Evolutionary conservation across 257 asterid species (phyloP), one percentile per base, ranked within the genome.

Genomic region (Nicotiana undulata): DNA sequence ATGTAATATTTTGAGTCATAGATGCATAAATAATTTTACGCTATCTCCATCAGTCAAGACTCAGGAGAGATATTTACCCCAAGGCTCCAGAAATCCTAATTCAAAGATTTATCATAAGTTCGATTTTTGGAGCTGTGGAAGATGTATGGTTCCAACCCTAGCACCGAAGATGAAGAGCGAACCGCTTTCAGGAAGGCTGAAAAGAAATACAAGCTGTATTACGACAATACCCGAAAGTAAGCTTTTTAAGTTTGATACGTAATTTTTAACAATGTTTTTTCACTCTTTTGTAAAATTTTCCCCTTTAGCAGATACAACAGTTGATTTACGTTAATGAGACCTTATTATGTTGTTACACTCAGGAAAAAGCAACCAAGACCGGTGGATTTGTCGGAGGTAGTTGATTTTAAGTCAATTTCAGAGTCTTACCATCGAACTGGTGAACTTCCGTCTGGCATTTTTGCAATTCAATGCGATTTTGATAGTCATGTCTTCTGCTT

Each of bases 111-210:
- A 44, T 76, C 12, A 4, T 9, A 24, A 76, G n/a, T 53, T 76
- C 17, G 13, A 29, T 4, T 32, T 22, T 79, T 20, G 46, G 17
- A 20, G 81, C 49, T 6, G 31, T 11, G 20, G 31, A 63, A 63
- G 80, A 95, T 95, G 99, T 90, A 93, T 84, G 87, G 86, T 51
- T 63, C 97, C 63, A 96, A 90, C 24, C 79, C 67, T 68, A 77
- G 56, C 46, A 67, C 46, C 64, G 95, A 89, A 31, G 97, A 93
- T 78, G 88, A 86, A 26, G 99, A 92, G 89, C 88, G 97, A 81
- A 90, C 99, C 17, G 98, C 97, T 77, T 93, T 95, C 83, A 90
- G 97, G 10, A 92, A 84, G 83, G 93, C 93, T 49, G 99, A 95
- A 86, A 95, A 95, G 95, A 95, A 91, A 77, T 95, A 93, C 88